Base-by-base conservation (phyloP, 2,329 filamentous ascomycete species). In the Colletotrichum lupini region DNA sequence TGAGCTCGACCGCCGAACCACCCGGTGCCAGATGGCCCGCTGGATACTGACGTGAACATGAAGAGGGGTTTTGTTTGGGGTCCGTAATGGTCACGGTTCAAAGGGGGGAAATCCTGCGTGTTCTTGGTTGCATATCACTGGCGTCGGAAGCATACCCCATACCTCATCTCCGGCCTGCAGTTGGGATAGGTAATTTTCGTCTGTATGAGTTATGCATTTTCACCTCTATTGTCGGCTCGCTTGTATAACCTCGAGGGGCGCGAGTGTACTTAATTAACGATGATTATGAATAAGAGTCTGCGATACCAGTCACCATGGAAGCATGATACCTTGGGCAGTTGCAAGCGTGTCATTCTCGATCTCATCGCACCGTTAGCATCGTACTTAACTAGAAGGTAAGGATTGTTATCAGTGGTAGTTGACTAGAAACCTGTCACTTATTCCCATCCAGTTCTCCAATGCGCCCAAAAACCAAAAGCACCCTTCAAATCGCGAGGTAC, bases 61-160 rank as follows among this genome's bases (percentile, higher is more conserved):
- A 71, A 57, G 67, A 32, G 60, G 60, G 60, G 19, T 42, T 56
- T 42, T 49, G 24, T 58, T 64, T 60, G 42, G 61, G 32, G 22
- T 55, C 64, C 61, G 28, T 52, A 35, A 49, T 67, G 75, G 61
- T 52, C 58, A 73, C 71, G 60, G 37, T 68, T 52, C 28, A 35
- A 58, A 65, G 30, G 30, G 26, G 58, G 58, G 69, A 62, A 28
- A 53, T 55, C 42, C 68, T 65, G 64, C 32, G 71, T 61, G 62
- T 67, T 72, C 56, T 60, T 74, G 66, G 55, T 74, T 80, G 79
- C 80, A 81, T 81, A 81, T 78, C 75, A 74, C 75, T 71, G 81
- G 80, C 80, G 80, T 81, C 80, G 76, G 77, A 80, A 75, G 76
- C 79, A 81, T 81, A 82, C 79, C 79, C 80, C 78, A 74, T 75